A percentile compares a stretch with the other conserved stretches of the same genome.
Evolutionary conservation across 2,329 filamentous ascomycete species (phyloP).

Genomic region (Albifimbria verrucaria): DNA sequence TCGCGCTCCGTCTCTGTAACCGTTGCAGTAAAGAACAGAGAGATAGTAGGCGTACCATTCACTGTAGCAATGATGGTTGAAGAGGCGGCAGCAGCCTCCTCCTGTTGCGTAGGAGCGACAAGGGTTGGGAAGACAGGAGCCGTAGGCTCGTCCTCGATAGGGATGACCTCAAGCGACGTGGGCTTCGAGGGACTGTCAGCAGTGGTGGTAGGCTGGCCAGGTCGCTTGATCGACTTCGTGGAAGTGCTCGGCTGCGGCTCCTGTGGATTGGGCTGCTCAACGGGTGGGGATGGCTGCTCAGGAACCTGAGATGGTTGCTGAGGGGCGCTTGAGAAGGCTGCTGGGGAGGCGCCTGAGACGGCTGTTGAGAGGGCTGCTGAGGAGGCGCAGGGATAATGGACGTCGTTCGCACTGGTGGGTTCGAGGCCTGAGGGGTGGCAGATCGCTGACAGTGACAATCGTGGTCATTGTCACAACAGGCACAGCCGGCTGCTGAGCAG

Average conservation of each 20-base stretch:
- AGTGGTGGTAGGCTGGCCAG: conserved; percentile 11
- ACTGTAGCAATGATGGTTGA: conserved; percentile 20
- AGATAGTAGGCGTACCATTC: conserved; percentile 31
- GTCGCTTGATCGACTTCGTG: conserved; percentile 23
- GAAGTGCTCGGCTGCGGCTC: conserved; percentile 14
- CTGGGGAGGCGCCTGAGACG: not conserved
- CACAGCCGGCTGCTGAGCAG: conserved; percentile 2
- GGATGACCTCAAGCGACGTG: conserved; percentile 22
- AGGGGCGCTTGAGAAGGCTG: not conserved
- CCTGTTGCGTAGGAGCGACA: conserved; percentile 6
- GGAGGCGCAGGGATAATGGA: conserved; percentile 4
- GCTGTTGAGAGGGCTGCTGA: conserved; percentile 3
- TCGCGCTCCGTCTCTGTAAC: conserved; percentile 24
- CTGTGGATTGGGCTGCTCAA: conserved; percentile 3
- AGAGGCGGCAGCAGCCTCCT: conserved; percentile 11
- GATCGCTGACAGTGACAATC: conserved; percentile 25
- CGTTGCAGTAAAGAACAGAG: conserved; percentile 33
- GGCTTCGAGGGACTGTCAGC: conserved; percentile 9
- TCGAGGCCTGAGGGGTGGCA: conserved; percentile 4
- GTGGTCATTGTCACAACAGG: conserved; percentile 27
- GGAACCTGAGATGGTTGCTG: conserved; percentile 8
- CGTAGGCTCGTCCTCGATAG: conserved; percentile 17
- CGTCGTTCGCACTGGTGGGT: not conserved
- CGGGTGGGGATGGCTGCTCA: conserved; percentile 8
- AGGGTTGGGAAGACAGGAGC: conserved; percentile 5